A percentile compares a stretch with the other conserved stretches of the same genome.
phyloP scores from a whole-genome alignment of 306 rosid species.

The cucumber (Cucumis sativus) region DNA sequence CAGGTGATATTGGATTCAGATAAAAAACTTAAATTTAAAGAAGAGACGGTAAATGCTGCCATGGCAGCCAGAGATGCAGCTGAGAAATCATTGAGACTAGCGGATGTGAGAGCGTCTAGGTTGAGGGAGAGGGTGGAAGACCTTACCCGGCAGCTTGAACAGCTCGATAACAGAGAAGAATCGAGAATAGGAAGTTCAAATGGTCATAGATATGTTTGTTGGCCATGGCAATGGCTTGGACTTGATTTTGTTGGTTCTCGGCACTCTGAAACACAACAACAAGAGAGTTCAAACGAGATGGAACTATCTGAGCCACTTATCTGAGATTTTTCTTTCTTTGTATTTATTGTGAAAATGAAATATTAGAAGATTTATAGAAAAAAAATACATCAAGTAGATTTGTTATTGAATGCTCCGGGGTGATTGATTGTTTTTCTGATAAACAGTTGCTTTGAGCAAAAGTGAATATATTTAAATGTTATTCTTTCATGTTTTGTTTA shows the following conservation, averaged over 20 bases:
- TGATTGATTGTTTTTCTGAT: conserved; percentile 1
- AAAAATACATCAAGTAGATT: neutral
- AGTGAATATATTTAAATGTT: neutral
- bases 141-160: conserved; percentile 84
- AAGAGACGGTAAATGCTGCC: conserved; percentile 92
- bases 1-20: conserved; percentile 62
- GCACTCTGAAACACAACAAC: conserved; percentile 40
- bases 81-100: conserved; percentile 78
- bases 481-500: neutral
- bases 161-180: conserved; percentile 71
- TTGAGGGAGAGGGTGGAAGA: conserved; percentile 87
- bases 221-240: conserved; percentile 99
- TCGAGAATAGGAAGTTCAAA: conserved; percentile 40
- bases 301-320: conserved; percentile 95
- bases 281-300: conserved; percentile 73
- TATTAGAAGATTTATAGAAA: conserved; percentile 15
- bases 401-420: neutral
- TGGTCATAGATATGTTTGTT: conserved; percentile 81
- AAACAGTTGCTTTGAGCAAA: neutral
- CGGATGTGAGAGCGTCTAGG: conserved; percentile 80
- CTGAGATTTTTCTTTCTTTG: conserved; percentile 21
- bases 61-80: conserved; percentile 99
- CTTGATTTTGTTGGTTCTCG: conserved; percentile 66
- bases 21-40: conserved; percentile 88
- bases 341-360: conserved; percentile 37